phyloP scores from a whole-genome alignment of 176 grass and related monocot species.

The Dendrocalamus sinicus region DNA sequence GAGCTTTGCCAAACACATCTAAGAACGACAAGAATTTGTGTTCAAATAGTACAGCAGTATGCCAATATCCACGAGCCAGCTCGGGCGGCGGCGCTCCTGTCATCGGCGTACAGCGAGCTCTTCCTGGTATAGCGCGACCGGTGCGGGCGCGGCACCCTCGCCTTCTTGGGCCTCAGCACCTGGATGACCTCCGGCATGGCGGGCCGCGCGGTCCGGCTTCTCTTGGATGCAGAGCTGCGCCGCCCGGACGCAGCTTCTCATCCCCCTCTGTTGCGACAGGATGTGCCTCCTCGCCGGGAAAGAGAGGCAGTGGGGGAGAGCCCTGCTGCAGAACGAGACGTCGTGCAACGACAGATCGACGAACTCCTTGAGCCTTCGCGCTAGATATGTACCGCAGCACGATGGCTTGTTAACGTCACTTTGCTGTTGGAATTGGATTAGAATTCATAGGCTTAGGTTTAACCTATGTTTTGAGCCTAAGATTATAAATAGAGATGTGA shows the following conservation, averaged over 20 bases:
- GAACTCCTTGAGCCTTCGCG: conserved; percentile 1
- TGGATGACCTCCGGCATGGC: background rate
- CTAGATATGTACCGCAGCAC: background rate
- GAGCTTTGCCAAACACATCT: no score
- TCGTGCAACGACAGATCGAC: background rate
- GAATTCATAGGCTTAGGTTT: no score
- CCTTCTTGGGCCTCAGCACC: background rate
- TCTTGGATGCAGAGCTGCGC: conserved; percentile 32
- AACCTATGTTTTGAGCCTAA: no score
- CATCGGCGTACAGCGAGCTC: background rate
- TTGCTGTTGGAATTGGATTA: no score
- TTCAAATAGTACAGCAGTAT: no score
- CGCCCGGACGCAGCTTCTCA: background rate
- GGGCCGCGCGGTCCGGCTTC: background rate
- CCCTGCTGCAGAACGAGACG: background rate
- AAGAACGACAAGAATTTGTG: no score
- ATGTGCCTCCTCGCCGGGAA: background rate
- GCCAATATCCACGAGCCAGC: no score
- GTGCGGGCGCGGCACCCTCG: background rate
- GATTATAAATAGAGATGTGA: no score
- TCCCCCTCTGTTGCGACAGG: conserved; percentile 1
- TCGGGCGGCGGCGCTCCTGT: background rate
- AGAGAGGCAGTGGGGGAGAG: conserved; percentile 10
- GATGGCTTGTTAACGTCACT: background rate
- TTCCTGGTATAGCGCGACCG: background rate